phyloP scores from a whole-genome alignment of 148 eudicot species.

The Spergularia marina region DNA sequence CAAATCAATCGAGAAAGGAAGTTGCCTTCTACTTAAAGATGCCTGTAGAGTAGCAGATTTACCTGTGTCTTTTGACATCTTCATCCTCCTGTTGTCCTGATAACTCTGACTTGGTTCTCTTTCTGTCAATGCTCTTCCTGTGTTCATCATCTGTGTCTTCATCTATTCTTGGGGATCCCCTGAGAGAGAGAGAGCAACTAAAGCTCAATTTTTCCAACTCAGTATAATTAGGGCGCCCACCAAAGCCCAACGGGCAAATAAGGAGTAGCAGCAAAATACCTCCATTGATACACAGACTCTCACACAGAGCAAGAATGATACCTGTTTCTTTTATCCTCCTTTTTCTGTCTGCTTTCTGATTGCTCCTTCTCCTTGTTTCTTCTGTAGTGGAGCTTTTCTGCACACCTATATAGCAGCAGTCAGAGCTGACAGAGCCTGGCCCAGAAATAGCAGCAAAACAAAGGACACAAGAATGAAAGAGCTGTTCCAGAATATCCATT shows the following conservation, averaged over 20 bases:
- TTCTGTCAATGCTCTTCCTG: conserved; percentile 7
- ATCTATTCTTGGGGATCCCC: conserved; percentile 20
- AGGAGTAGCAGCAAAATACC: no score
- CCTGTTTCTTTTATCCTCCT: conserved; percentile 49
- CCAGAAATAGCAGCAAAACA: neutral
- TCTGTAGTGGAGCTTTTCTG: conserved; percentile 73
- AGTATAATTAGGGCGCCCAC: neutral
- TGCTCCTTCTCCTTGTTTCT: conserved; percentile 56
- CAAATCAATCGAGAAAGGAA: neutral
- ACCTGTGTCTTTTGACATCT: conserved; percentile 23
- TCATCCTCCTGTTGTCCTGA: conserved; percentile 18
- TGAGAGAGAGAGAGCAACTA: conserved; percentile 12
- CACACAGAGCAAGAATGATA: conserved; percentile 17
- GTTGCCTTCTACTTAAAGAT: neutral
- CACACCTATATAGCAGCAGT: conserved; percentile 48
- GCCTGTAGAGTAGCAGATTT: neutral
- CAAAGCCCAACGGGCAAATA: neutral
- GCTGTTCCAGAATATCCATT: neutral
- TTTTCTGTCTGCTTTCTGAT: conserved; percentile 38
- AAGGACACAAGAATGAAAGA: neutral
- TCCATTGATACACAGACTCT: no score
- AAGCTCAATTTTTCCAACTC: neutral
- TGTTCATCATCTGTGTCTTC: conserved; percentile 20
- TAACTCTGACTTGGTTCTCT: conserved; percentile 19
- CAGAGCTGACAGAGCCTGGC: neutral